Evolutionary conservation across 768 basidiomycete genomes (phyloP), one percentile per base, ranked within the genome.

Genomic region (Pleurotus pulmonarius): DNA sequence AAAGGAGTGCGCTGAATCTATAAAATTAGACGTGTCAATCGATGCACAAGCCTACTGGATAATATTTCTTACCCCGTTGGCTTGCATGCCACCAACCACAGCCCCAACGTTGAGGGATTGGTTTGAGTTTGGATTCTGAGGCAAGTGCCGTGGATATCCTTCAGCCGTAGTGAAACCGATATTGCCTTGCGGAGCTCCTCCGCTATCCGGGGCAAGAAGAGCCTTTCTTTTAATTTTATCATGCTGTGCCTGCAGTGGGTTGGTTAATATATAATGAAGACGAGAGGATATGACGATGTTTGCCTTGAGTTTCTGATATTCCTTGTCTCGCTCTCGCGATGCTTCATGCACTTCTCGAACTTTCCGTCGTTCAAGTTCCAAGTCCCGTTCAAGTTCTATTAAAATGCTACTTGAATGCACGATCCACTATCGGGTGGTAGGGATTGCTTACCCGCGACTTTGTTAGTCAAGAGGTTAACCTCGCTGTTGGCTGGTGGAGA

Each of bases 291-390:
- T 44, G 51, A 26, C 15, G 9, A 29, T 54, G 25, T 51, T 26
- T 25, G 83, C 92, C 78, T 93, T 94, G 40, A 94, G 80, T 65
- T 90, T 92, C 56, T 89, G 88, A 64, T 93, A 94, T 64, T 93
- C 92, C 64, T 88, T 92, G 59, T 93, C 92, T 62, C 85, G 79
- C 63, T 92, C 90, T 62, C 84, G 80, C 2, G 86, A 77, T 1
- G 81, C 72, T 38, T 94, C 90, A 63, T 91, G 88, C 24, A 90
- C 67, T 20, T 92, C 90, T 5, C 84, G 78, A 29, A 82, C 78
- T 64, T 86, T 92, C 18, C 89, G 79, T 26, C 88, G 80, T 68
- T 94, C 92, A 24, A 88, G 59, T 61, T 92, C 92, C 38, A 94
- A 75, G 61, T 94, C 92, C 20, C 87, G 83, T 67, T 91, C 88